Base-by-base conservation (phyloP, 2,329 filamentous ascomycete species). In the Aspergillus thermomutatus region DNA sequence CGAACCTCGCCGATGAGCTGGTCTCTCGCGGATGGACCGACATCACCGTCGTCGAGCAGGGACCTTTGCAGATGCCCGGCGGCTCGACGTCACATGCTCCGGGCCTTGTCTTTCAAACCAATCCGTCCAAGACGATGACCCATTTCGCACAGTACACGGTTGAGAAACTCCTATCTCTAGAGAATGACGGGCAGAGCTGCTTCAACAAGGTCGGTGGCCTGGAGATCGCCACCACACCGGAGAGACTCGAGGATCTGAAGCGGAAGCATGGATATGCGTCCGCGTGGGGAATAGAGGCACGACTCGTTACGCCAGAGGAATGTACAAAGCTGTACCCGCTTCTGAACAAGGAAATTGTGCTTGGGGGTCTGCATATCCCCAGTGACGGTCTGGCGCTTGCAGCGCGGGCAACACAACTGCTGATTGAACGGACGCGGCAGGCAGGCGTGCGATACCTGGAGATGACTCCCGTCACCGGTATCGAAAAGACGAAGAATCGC, bases 81-180 rank as follows among this genome's bases (percentile, higher is more conserved):
- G 85, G 85, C 47, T 87, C 85, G 27, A 87, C 85, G 6, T 87
- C 84, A 6, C 85, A 87, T 60, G 85, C 85, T 4, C 85, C 85
- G 0, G 85, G 85, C 0, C 77, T 87, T 3, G 84, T 87, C 0
- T 87, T 86, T 63, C 84, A 87, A 66, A 87, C 83, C 7, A 87
- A 82, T 3, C 58, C 66, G 0, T 70, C 66, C 0, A 72, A 71
- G 51, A 71, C 69, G 4, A 71, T 87, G 82, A 84, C 80, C 4
- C 68, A 76, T 3, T 79, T 87, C 52, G 85, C 85, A 2, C 78
- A 77, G 48, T 87, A 87, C 66, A 87, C 85, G 0, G 79, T 87
- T 5, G 75, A 86, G 54, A 87, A 87, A 67, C 71, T 87, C 0
- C 69, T 79, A 4, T 81, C 81, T 0, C 68, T 87, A 10, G 74